Evolutionary conservation across 345 rosid species (phyloP).

Genomic region (Populus ilicifolia): DNA sequence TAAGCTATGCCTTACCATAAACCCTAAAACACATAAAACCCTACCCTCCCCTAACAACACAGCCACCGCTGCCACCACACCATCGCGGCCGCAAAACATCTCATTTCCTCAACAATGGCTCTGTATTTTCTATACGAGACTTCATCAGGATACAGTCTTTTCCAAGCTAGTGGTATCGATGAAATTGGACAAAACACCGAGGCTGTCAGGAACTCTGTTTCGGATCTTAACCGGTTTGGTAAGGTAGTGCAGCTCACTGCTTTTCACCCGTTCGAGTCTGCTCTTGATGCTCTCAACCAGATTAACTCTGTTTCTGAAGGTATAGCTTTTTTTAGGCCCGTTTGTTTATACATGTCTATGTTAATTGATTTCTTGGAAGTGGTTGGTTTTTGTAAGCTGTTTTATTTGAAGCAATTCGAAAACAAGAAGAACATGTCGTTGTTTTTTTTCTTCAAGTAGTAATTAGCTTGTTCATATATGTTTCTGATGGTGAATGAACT

Average conservation of each 20-base stretch:
- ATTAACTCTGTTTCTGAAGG: conserved; percentile 86
- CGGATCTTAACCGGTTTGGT: conserved; percentile 69
- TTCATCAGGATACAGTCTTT: conserved; percentile 63
- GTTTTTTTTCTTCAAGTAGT: neutral
- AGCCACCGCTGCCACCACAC: neutral
- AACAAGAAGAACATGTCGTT: neutral
- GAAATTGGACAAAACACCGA: conserved; percentile 81
- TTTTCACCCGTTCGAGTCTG: conserved; percentile 58
- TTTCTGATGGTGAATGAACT: neutral
- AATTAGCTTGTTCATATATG: neutral
- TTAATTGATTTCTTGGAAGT: neutral
- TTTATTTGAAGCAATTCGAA: neutral
- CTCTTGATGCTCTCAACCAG: conserved; percentile 74
- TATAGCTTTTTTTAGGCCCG: neutral
- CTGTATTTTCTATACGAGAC: conserved; percentile 57
- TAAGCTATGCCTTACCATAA: neutral
- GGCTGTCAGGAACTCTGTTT: conserved; percentile 68
- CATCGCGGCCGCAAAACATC: too few species aligned
- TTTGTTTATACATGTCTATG: neutral
- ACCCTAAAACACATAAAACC: neutral
- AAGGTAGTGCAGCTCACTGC: conserved; percentile 74
- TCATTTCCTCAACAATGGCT: conserved; percentile 34
- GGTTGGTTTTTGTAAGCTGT: neutral
- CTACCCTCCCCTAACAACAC: neutral
- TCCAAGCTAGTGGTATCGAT: conserved; percentile 58